Evolutionary conservation across 106 monocot species (phyloP).

Genomic region (Dioscorea alata): DNA sequence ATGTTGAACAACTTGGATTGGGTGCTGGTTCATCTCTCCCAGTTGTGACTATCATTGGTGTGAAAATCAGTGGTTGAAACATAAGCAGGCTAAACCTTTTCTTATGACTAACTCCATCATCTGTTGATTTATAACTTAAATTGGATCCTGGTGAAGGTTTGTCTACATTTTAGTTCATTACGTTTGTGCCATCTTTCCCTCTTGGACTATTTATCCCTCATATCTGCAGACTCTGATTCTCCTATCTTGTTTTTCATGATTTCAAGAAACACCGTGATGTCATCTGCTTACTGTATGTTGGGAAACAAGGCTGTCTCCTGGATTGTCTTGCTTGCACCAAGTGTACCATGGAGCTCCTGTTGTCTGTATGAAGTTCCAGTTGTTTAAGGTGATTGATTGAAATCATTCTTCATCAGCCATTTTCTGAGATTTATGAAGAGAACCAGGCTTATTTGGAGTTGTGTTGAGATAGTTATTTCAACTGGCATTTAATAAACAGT

Average conservation of each 20-base stretch:
- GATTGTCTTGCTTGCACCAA: conserved; percentile 44
- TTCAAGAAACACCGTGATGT: conserved; percentile 66
- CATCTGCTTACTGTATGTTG: conserved; percentile 80
- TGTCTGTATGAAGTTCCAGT: conserved; percentile 62
- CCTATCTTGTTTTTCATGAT: conserved; percentile 61
- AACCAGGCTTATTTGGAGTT: conserved; percentile 22
- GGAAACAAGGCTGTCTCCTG: conserved; percentile 72
- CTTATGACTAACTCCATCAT: too few relatives aligned
- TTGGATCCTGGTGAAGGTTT: too few relatives aligned
- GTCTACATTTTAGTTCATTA: too few relatives aligned
- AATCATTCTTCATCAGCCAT: conserved; percentile 49
- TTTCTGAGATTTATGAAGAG: conserved; percentile 37
- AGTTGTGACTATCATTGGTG: too few relatives aligned
- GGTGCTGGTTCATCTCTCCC: too few relatives aligned
- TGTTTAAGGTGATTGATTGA: conserved; percentile 87
- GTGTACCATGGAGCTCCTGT: conserved; percentile 58
- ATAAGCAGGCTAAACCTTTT: too few relatives aligned
- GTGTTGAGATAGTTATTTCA: neutral
- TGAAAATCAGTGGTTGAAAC: too few relatives aligned
- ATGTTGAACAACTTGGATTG: too few relatives aligned
- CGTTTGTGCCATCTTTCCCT: too few relatives aligned
- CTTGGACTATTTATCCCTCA: too few relatives aligned
- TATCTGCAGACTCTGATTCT: too few relatives aligned
- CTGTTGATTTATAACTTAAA: too few relatives aligned
- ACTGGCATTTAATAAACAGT: conserved; percentile 9